Base-by-base conservation (phyloP, 2,329 filamentous ascomycete genomes). In the Magnaporthiopsis incrustans region DNA sequence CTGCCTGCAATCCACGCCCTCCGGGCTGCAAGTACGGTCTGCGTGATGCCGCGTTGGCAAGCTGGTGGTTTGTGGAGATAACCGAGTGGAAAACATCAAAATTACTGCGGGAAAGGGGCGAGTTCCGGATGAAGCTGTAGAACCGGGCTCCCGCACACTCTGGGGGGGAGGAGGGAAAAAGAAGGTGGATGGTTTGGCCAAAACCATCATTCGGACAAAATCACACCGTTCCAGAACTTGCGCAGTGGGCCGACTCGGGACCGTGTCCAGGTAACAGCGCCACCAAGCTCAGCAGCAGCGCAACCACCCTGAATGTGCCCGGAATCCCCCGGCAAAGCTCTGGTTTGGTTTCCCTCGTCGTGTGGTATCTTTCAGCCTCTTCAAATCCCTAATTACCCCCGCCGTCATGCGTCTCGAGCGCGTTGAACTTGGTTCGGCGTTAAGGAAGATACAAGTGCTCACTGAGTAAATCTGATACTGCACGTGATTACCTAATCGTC, bases 41-140 rank as follows among this genome's bases (percentile, higher is more conserved):
- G 58, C 12, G 58, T 32, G 32, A 60, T 60, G 58, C 58, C 58
- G 32, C 22, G 27, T 32, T 60, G 58, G 58, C 58, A 32, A 60
- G 32, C 32, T 60, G 58, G 58, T 60, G 58, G 58, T n/a, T 35
- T 27, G 58, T 60, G 58, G 27, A 10, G 58, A 35, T 18, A 32
- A 38, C 58, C 26, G 58, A 60, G 58, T 32, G 22, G 58, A 32
- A 60, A 60, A 60, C 58, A 60, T 60, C 58, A 60, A 60, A 60
- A 60, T 60, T 32, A 60, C 58, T 33, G 30, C 27, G 35, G 27
- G 27, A 27, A 60, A 60, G 35, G 58, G 58, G 58, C 26, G 30
- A 32, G 58, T n/a, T 22, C 44, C 44, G 44, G 44, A 53, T 53
- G 32, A 60, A 60, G 58, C 58, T 32, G 27, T 60, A 32, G 32